phyloP scores from a whole-genome alignment of 2,329 filamentous ascomycete species.

The Colletotrichum sp. region DNA sequence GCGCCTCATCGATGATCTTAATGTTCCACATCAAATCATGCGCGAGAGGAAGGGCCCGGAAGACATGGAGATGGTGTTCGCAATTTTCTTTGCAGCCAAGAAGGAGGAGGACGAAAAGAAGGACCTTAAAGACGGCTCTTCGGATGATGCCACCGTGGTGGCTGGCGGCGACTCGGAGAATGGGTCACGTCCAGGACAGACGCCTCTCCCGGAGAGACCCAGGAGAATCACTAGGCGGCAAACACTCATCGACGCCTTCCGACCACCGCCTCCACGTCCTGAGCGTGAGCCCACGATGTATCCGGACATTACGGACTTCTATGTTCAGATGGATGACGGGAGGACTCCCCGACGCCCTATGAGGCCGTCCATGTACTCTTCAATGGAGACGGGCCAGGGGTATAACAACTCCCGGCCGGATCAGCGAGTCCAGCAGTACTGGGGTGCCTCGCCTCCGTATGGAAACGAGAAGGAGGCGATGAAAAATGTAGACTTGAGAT shows the following conservation, averaged over 20 bases:
- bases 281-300: neutral
- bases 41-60: conserved; percentile 4
- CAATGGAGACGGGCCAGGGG: neutral
- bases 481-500: neutral
- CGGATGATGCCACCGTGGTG: neutral
- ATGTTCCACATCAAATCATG: conserved; percentile 23
- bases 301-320: neutral
- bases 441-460: neutral
- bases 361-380: neutral
- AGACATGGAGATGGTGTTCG: conserved; percentile 12
- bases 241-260: conserved; percentile 15
- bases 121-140: neutral
- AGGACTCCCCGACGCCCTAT: neutral
- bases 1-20: conserved; percentile 5
- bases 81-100: conserved; percentile 17
- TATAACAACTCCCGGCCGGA: neutral
- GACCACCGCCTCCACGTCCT: neutral
- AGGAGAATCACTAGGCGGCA: conserved; percentile 14
- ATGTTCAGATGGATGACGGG: neutral
- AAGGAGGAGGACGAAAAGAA: neutral
- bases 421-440: neutral
- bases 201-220: conserved; percentile 6
- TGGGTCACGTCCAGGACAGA: neutral
- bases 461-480: neutral
- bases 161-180: neutral